Conservation (phyloP, 495 filamentous ascomycete species). For the Letharia lupina region DNA sequence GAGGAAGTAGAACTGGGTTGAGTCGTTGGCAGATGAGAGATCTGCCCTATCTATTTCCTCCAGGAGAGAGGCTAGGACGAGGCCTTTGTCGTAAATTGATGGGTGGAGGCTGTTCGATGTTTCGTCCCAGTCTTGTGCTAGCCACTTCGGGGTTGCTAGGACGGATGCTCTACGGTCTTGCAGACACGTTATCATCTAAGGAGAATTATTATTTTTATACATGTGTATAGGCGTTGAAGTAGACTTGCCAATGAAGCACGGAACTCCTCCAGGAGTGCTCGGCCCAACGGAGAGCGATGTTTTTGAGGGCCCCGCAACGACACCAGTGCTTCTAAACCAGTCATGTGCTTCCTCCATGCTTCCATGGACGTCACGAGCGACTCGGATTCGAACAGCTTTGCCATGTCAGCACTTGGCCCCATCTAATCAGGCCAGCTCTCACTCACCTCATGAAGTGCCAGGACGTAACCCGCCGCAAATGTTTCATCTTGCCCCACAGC, state of each 20-base stretch:
- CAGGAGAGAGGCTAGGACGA: neutral
- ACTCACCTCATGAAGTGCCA: constrained; percentile 1
- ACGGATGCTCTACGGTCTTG: neutral
- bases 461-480: neutral
- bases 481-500: constrained; percentile 1
- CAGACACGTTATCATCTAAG: neutral
- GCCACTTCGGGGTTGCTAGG: neutral
- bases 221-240: neutral
- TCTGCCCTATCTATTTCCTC: neutral
- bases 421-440: neutral
- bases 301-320: neutral
- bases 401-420: neutral
- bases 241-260: neutral
- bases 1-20: constrained; percentile 2
- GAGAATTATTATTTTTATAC: neutral
- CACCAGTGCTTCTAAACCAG: neutral
- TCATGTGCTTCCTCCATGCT: constrained; percentile 5
- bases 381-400: constrained; percentile 1
- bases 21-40: neutral
- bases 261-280: neutral
- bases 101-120: neutral
- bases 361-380: constrained; percentile 4
- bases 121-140: neutral
- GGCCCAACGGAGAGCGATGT: neutral
- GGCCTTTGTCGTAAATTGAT: neutral